Conservation (phyloP, 1,139 yeast species). For the Suhomyces maxii region DNA sequence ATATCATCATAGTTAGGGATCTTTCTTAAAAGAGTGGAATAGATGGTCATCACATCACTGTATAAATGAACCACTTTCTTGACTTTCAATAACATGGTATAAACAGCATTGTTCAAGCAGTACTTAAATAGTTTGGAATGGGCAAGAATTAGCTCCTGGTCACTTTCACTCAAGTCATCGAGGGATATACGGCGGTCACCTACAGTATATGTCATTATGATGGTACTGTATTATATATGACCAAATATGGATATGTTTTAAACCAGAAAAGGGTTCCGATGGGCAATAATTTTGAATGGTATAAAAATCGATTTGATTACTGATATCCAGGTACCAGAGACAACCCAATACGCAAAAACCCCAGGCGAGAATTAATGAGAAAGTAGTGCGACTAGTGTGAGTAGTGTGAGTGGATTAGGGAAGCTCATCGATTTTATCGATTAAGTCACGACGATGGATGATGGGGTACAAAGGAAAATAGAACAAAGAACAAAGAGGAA, state of each 20-base stretch:
- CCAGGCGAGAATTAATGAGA: not conserved
- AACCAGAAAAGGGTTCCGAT: too few relatives aligned
- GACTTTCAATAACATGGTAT: conserved; percentile 28
- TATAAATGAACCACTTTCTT: conserved; percentile 39
- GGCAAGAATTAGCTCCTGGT: conserved; percentile 26
- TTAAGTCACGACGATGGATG: not conserved
- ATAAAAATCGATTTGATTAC: too few relatives aligned
- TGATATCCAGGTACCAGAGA: too few relatives aligned
- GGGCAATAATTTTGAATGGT: too few relatives aligned
- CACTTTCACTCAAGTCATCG: conserved; percentile 24
- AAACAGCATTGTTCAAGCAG: conserved; percentile 36
- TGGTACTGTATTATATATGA: too few relatives aligned
- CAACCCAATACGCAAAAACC: too few relatives aligned
- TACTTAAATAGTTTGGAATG: conserved; percentile 33
- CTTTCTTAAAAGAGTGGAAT: conserved; percentile 40
- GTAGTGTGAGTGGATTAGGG: too few relatives aligned
- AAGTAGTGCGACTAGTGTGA: not conserved
- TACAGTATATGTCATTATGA: conserved; percentile 34
- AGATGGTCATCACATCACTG: conserved; percentile 41
- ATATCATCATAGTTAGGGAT: conserved; percentile 46
- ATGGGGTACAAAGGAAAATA: not conserved
- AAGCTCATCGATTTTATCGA: not conserved
- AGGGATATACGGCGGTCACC: conserved; percentile 32
- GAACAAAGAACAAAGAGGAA: not conserved
- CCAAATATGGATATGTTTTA: too few relatives aligned